Base-by-base conservation (phyloP, 108 stramenopile genomes). In the Chaetoceros muelleri region DNA sequence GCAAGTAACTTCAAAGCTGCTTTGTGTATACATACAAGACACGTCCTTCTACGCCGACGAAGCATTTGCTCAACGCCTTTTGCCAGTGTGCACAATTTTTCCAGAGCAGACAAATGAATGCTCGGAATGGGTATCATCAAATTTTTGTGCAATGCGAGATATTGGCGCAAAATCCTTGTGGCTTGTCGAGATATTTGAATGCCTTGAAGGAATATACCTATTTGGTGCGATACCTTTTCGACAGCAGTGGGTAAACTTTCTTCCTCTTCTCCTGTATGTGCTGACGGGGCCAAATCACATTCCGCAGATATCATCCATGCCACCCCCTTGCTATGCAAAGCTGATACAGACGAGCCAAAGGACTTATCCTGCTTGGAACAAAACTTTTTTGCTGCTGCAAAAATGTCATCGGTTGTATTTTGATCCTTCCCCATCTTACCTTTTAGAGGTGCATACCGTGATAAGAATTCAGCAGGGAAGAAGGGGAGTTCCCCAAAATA, bases 51-150 rank as follows among this genome's bases (percentile, higher is more conserved):
- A 44, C 73, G 61, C 17, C 59, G 64, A 26, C 64, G 44, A 22
- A 78, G 65, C 67, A 66, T 58, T 45, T 68, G 57, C 34, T 78
- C 73, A n/a, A 78, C 60, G 13, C 64, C 52, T 58, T 78, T 78
- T 31, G 74, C 45, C 1, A 67, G 61, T 13, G 62, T 62, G n/a
- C 70, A 34, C 22, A 78, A 52, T 0, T 57, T 52, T 22, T 65
- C 20, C n/a, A 69, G 30, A 13, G 70, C 47, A 10, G 53, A 18
- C 27, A 73, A 26, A 44, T 73, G 63, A 10, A 13, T 10, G 1
- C 51, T 24, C 3, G 55, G 55, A 45, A 61, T 40, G 3, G 44
- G 45, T 7, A 44, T 56, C 54, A 77, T 64, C 22, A 77, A 48
- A 22, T 67, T 54, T 25, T 51, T 53, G 48, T 77, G 75, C 3